phyloP scores from a whole-genome alignment of 176 grass and related monocot genomes.

The Musa acuminata region DNA sequence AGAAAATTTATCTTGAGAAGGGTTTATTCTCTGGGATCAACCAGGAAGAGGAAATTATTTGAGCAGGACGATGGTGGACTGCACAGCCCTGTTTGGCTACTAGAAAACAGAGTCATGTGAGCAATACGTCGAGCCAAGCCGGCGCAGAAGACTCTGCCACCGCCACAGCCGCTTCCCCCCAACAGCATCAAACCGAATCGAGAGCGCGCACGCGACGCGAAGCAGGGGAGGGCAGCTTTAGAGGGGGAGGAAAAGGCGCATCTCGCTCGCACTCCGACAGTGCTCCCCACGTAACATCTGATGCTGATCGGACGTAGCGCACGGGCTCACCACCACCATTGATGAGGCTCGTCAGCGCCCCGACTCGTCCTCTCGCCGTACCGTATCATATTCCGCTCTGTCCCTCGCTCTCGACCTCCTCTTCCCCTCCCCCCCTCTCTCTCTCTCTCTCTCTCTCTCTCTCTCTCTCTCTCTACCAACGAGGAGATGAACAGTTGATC shows the following conservation, averaged over 20 bases:
- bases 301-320: not conserved
- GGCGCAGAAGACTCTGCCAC: not conserved
- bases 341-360: not conserved
- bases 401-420: too few species aligned
- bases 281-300: too few species aligned
- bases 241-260: not conserved
- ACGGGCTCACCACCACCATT: not conserved
- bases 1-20: not conserved
- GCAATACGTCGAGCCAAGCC: not conserved
- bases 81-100: not conserved
- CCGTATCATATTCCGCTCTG: not conserved
- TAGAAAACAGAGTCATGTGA: conserved; percentile 14
- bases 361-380: not conserved
- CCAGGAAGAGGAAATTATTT: not conserved
- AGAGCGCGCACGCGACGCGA: not conserved
- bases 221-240: conserved; percentile 1
- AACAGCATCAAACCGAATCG: not conserved
- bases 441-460: too few species aligned
- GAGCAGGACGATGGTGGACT: not conserved
- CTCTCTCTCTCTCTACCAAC: not conserved
- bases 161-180: not conserved
- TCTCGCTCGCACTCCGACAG: not conserved
- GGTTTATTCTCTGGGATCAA: not conserved
- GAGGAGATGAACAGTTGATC: not conserved
- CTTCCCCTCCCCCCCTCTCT: not conserved